These are phyloP conservation scores for Rhizophora apiculata DNA, from an alignment of 345 rosid genomes.

Conservation along the genomic window DNA sequence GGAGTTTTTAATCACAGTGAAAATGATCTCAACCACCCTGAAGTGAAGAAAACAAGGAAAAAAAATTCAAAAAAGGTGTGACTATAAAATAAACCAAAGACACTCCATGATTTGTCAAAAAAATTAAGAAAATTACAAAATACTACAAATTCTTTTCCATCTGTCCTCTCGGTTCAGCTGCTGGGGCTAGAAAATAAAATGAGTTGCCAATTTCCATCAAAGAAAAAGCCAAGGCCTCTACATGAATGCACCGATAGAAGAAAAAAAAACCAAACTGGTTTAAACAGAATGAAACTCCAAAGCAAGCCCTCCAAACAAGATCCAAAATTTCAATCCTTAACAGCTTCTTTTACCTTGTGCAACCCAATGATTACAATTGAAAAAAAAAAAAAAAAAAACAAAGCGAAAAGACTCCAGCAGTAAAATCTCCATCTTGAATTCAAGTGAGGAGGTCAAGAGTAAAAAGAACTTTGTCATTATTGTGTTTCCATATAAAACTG, in stretches of 20 bases:
- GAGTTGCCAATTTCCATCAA: conserved; percentile 59
- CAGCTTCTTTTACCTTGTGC: not conserved
- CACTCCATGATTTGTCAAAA: not conserved
- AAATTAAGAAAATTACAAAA: not conserved
- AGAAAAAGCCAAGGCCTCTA: conserved; percentile 67
- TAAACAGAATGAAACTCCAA: conserved; percentile 14
- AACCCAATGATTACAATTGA: not conserved
- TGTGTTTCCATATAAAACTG: conserved; percentile 31
- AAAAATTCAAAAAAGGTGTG: not conserved
- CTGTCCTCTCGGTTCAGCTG: conserved; percentile 26
- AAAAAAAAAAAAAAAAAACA: too few relatives aligned
- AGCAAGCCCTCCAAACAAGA: not conserved
- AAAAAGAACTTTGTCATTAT: conserved; percentile 49
- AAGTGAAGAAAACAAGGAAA: not conserved
- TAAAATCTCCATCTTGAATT: conserved; percentile 52
- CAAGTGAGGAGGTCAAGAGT: conserved; percentile 68
- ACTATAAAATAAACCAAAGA: conserved; percentile 3
- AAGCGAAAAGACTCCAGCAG: too few relatives aligned
- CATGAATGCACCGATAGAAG: conserved; percentile 1
- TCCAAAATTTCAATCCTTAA: not conserved
- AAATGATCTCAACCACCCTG: conserved; percentile 80
- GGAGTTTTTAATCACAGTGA: conserved; percentile 55
- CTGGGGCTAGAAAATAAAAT: conserved; percentile 34
- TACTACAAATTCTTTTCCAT: conserved; percentile 4
- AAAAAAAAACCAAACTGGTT: not conserved